Base-by-base conservation (phyloP, 2,329 filamentous ascomycete species). In the Hypoxylon sp. region DNA sequence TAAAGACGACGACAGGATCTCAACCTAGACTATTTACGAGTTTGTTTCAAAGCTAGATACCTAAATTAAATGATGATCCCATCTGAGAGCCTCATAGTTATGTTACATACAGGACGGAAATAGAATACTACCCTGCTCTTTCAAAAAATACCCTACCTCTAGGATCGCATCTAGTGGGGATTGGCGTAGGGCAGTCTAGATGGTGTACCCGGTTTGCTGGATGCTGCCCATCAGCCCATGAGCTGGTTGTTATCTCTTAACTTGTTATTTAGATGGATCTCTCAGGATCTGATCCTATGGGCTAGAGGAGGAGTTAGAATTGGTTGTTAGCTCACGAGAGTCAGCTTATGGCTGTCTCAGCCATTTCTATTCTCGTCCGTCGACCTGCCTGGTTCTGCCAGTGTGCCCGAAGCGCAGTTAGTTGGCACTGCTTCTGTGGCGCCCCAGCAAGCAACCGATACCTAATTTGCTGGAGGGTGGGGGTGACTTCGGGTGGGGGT, bases 311-410 rank as follows among this genome's bases (percentile, higher is more conserved):
- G 59, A 48, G 16, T 23, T 57, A 50, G 60, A 52, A 63, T 57
- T 54, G 34, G 14, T 51, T 41, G 45, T 56, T 62, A 47, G 53
- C 53, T 37, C n/a, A 23, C 27, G 41, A 34, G 27, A 32, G 53
- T 56, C 39, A 52, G 46, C 16, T 60, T 29, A 46, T 53, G 55
- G 27, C 55, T 52, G 21, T 65, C 52, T 50, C 27, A 21, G 41
- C 45, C 32, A 53, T 19, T 67, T 61, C 60, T 67, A 67, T 67
- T 67, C 37, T 67, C 50, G 34, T 61, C 51, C 11, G 37, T 32
- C 7, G 11, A 29, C 27, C 14, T n/a, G 29, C 27, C 14, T n/a
- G 48, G 7, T 21, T 39, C 9, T 30, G 43, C 19, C 23, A 6
- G 25, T 7, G 2, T 23, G 43, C 50, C 34, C 29, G 39, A 53